These are phyloP conservation scores for Ramaria sp. DNA, from an alignment of 768 basidiomycete species.

Conservation along the genomic window DNA sequence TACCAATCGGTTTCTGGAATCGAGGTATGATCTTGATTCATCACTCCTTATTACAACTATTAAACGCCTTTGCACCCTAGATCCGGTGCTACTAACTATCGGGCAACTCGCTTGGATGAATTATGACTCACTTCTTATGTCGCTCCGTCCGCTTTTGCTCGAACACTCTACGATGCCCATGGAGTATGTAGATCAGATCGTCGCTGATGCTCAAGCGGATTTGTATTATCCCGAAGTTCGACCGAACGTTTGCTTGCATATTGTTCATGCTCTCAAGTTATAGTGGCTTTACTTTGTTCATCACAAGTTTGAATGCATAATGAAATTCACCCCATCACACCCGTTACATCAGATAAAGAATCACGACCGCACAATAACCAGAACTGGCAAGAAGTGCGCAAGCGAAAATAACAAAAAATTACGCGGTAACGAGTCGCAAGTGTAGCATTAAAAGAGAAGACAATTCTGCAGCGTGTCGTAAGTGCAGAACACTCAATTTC, in stretches of 20 bases:
- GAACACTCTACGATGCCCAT: conserved; percentile 37
- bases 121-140: conserved; percentile 54
- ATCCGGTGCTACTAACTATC: conserved; percentile 47
- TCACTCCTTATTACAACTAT: conserved; percentile 3
- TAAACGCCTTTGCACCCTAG: conserved; percentile 24
- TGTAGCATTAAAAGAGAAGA: neutral
- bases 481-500: conserved; percentile 14
- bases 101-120: conserved; percentile 70
- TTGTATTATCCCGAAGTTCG: conserved; percentile 48
- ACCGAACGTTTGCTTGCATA: conserved; percentile 43
- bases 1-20: conserved; percentile 65
- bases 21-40: conserved; percentile 30
- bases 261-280: conserved; percentile 37
- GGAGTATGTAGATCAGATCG: conserved; percentile 42
- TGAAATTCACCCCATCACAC: neutral
- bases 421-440: conserved; percentile 4
- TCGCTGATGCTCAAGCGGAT: conserved; percentile 54
- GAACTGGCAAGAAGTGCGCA: conserved; percentile 6
- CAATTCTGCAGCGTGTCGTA: neutral
- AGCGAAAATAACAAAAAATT: conserved; percentile 1
- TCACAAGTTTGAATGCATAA: conserved; percentile 2
- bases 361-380: conserved; percentile 9
- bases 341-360: conserved; percentile 8
- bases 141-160: conserved; percentile 50
- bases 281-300: neutral